Conservation (phyloP, 805 yeast species). For the Starmerella cellae region DNA sequence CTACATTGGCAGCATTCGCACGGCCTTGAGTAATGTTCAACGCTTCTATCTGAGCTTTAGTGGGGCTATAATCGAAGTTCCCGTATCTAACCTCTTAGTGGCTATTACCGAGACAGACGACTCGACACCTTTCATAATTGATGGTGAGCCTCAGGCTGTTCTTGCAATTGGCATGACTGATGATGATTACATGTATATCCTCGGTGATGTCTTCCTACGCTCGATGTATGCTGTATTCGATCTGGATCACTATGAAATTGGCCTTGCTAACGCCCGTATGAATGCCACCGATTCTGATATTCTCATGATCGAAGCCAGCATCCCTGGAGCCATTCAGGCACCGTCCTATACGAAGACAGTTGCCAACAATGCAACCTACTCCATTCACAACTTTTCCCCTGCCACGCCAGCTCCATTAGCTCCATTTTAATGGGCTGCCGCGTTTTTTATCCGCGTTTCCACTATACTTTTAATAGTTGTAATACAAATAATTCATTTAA, state of each 20-base stretch:
- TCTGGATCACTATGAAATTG: constrained; percentile 42
- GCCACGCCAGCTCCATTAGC: constrained; percentile 7
- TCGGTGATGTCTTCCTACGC: constrained; percentile 57
- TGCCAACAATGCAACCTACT: constrained; percentile 9
- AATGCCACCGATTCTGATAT: constrained; percentile 19
- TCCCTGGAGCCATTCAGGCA: constrained; percentile 15
- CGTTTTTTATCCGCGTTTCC: too few species aligned
- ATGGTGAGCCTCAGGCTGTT: constrained; percentile 20
- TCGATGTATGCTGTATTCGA: constrained; percentile 63
- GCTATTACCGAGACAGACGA: constrained; percentile 11
- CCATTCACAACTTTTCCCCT: constrained; percentile 3
- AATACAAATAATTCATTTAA: background rate
- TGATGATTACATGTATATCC: constrained; percentile 28
- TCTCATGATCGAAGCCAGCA: constrained; percentile 10
- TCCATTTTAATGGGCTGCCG: too few species aligned
- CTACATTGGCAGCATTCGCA: constrained; percentile 23
- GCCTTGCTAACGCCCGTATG: constrained; percentile 39
- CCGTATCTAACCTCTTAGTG: constrained; percentile 14
- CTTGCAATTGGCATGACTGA: constrained; percentile 23
- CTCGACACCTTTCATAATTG: constrained; percentile 25
- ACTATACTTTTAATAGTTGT: too few species aligned
- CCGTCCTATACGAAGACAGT: constrained; percentile 13
- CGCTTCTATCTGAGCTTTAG: constrained; percentile 28
- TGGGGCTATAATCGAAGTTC: constrained; percentile 20
- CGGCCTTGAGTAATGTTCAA: constrained; percentile 22